Evolutionary conservation across 2,329 filamentous ascomycete genomes (phyloP).

Genomic region (Exophiala sp.): DNA sequence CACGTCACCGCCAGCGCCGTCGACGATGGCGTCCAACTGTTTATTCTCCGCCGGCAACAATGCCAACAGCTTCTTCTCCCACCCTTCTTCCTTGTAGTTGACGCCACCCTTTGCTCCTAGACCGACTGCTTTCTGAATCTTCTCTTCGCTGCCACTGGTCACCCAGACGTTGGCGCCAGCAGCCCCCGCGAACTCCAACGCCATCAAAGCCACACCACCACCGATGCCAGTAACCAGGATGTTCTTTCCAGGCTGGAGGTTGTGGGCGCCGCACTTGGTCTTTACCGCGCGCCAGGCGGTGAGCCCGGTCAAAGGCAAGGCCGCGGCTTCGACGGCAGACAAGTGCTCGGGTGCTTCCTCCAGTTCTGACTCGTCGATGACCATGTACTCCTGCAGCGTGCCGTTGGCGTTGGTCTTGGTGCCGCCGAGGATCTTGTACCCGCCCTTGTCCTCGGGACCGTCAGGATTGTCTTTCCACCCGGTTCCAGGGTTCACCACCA

Average conservation of each 20-base stretch:
- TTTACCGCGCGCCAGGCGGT: conserved; percentile 85
- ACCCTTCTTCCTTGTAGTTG: conserved; percentile 67
- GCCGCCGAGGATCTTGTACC: conserved; percentile 63
- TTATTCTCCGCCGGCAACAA: conserved; percentile 58
- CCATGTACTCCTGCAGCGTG: conserved; percentile 67
- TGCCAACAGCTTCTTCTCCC: conserved; percentile 68
- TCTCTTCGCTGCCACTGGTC: conserved; percentile 66
- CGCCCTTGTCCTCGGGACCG: conserved; percentile 60
- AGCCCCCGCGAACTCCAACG: conserved; percentile 70
- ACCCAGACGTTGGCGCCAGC: conserved; percentile 74
- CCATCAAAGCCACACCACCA: conserved; percentile 81
- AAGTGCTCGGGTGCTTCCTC: conserved; percentile 71
- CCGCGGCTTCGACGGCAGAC: conserved; percentile 67
- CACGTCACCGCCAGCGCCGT: conserved; percentile 83
- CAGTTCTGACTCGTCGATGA: conserved; percentile 64
- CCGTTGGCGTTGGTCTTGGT: conserved; percentile 61
- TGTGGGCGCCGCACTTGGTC: conserved; percentile 56
- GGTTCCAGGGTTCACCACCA: conserved; percentile 69
- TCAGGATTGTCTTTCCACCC: conserved; percentile 68
- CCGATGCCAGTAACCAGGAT: conserved; percentile 87
- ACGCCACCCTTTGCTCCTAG: conserved; percentile 80
- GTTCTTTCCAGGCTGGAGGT: conserved; percentile 56
- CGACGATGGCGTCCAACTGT: conserved; percentile 75
- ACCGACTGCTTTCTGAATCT: conserved; percentile 63
- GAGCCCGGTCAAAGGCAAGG: conserved; percentile 74